Evolutionary conservation across 495 filamentous ascomycete genomes (phyloP).

Genomic region (Hypoxylon rickii): DNA sequence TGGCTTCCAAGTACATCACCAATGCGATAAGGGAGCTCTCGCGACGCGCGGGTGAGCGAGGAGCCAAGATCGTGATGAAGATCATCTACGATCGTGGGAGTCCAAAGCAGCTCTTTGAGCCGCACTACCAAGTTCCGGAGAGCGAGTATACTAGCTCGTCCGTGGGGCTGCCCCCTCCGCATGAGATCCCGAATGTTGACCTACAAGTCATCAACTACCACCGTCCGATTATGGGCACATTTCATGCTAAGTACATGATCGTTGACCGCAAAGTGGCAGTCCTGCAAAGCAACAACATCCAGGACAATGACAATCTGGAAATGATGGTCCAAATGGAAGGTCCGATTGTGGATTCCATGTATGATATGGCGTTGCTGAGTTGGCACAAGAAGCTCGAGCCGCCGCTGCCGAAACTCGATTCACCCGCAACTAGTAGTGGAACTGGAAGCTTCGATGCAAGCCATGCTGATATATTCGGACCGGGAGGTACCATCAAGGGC

Average conservation of each 20-base stretch:
- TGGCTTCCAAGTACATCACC: slow-evolving; percentile 66
- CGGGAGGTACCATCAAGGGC: slow-evolving; percentile 35
- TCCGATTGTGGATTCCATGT: slow-evolving; percentile 73
- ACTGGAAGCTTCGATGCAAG: slow-evolving; percentile 26
- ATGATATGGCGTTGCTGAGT: slow-evolving; percentile 71
- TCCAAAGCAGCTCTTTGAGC: slow-evolving; percentile 64
- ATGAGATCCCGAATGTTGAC: slow-evolving; percentile 72
- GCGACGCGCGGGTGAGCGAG: slow-evolving; percentile 61
- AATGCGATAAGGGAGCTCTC: slow-evolving; percentile 73
- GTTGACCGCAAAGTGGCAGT: slow-evolving; percentile 71
- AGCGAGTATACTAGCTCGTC: slow-evolving; percentile 60
- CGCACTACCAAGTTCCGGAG: slow-evolving; percentile 62
- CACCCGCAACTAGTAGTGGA: slow-evolving; percentile 49
- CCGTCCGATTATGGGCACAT: slow-evolving; percentile 71
- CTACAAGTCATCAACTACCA: slow-evolving; percentile 77
- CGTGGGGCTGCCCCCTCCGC: slow-evolving; percentile 61
- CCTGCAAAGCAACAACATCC: slow-evolving; percentile 76
- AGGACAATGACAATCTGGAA: slow-evolving; percentile 78
- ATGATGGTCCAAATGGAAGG: slow-evolving; percentile 82
- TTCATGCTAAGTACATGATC: slow-evolving; percentile 78
- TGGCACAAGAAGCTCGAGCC: slow-evolving; percentile 70
- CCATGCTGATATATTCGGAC: slow-evolving; percentile 32
- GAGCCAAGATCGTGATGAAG: slow-evolving; percentile 66
- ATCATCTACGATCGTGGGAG: slow-evolving; percentile 76
- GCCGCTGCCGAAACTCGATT: slow-evolving; percentile 59